phyloP scores from a whole-genome alignment of 2,329 filamentous ascomycete species.

The Trichophyton simii region DNA sequence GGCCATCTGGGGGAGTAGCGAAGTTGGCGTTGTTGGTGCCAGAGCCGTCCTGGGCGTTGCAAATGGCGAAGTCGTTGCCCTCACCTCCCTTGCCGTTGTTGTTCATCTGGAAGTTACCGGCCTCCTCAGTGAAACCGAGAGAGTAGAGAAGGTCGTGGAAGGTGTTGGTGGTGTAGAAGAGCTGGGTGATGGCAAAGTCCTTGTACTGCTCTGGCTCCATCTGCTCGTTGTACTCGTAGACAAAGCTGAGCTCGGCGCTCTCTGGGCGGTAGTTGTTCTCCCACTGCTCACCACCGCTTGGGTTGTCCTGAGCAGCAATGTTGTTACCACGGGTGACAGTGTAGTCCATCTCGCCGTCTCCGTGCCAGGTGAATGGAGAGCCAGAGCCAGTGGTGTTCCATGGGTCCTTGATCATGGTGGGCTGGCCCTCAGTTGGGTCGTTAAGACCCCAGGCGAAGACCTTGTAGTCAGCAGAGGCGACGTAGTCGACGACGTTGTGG shows the following conservation, averaged over 20 bases:
- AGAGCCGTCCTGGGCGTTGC: slow-evolving; percentile 12
- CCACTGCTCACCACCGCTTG: slow-evolving; percentile 7
- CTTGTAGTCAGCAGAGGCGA: slow-evolving; percentile 9
- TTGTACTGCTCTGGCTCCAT: slow-evolving; percentile 7
- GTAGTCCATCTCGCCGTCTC: slow-evolving; percentile 7
- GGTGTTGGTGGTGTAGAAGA: slow-evolving; percentile 11
- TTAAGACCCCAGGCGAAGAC: slow-evolving; percentile 12
- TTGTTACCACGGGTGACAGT: slow-evolving; percentile 11
- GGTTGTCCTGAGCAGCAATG: slow-evolving; percentile 10
- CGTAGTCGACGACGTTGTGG: slow-evolving; percentile 11
- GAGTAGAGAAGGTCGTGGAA: slow-evolving; percentile 10
- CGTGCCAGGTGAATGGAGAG: slow-evolving; percentile 10
- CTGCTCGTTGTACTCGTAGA: slow-evolving; percentile 8
- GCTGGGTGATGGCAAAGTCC: slow-evolving; percentile 11
- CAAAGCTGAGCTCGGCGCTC: slow-evolving; percentile 6
- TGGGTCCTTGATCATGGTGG: slow-evolving; percentile 7
- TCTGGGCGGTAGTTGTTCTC: slow-evolving; percentile 13
- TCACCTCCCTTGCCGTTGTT: slow-evolving; percentile 10
- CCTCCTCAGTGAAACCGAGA: slow-evolving; percentile 10
- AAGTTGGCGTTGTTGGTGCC: slow-evolving; percentile 13
- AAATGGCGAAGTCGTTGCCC: slow-evolving; percentile 10
- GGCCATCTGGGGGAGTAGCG: slow-evolving; percentile 12
- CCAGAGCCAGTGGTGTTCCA: slow-evolving; percentile 6
- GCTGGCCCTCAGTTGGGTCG: slow-evolving; percentile 11
- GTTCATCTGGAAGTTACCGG: slow-evolving; percentile 11